Base-by-base conservation (phyloP, 345 rosid genomes). In the Gossypioides kirkii region DNA sequence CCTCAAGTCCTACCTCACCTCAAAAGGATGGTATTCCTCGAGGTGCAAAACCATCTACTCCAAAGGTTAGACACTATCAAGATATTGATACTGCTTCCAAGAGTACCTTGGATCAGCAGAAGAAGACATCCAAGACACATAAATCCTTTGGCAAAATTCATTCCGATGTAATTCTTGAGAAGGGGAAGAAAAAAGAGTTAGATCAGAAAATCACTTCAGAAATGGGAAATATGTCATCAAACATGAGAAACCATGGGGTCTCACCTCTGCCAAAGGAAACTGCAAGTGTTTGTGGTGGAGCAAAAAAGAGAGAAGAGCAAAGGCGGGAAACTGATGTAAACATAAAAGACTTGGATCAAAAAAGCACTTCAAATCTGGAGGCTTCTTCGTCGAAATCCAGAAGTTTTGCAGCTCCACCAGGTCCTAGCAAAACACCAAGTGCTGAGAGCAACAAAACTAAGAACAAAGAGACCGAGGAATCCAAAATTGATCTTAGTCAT, bases 81-180 rank as follows among this genome's bases (percentile, higher is more conserved):
- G 84, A 79, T 79, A 65, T 76, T 72, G 87, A 80, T 70, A 60
- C 80, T 61, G 81, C 82, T 80, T 76, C 87, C 74, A 84, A 82
- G 78, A 81, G 80, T 73, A 32, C 74, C 20, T 74, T 84, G 73
- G 77, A 77, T 67, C 73, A 75, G 67, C 82, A 81, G 62, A 81
- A 81, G 71, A 69, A 67, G 53, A 22, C 87, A 75, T 61, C 52
- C 36, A 75, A 83, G 79, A 77, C 72, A 65, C 52, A 67, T 73
- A 89, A 61, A 77, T 75, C 84, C 10, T 77, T 73, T 41, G 74
- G 64, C 49, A 76, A 62, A 45, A 72, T 43, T 46, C 43, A 61
- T 61, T 50, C 75, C 3, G 80, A 43, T 56, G 67, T 23, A 38
- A 60, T 16, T 71, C 50, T 8, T 45, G 79, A 68, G 41, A 82